Evolutionary conservation across 1,284 basidiomycete genomes (phyloP), one percentile per base, ranked within the genome.

Genomic region (Tilletia caries): DNA sequence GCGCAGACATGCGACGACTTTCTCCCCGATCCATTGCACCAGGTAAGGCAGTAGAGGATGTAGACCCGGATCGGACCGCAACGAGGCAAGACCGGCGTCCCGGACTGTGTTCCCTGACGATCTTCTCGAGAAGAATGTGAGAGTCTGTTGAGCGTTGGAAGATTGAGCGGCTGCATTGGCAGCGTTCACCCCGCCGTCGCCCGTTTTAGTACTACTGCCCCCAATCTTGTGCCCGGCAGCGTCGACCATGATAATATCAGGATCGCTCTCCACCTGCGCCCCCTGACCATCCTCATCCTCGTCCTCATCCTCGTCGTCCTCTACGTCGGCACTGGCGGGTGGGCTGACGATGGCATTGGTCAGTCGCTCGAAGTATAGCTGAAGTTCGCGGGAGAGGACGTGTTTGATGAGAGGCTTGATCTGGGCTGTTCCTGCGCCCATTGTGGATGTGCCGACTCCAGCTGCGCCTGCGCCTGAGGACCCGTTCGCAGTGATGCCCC

Each of bases 31-130:
- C 93, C 95, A 98, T 65, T 93, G 90, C 60, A 97, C 92, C 34
- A 98, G 87, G 83, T 98, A 98, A 0, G 95, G 93, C 23, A 99
- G 85, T n/a, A 99, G 87, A 8, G 93, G 92, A 73, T 95, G 92
- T 67, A 99, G 84, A 20, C 95, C 95, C 2, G 95, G 92, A 78
- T 99, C 95, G 71, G 89, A 88, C 68, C 92, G 86, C 73, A 98
- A 85, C 80, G 92, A 95, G 3, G 92, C 92, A 54, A 98, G 86
- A 2, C 95, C 95, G 1, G 95, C 95, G 0, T 89, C 89, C 46
- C 81, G 77, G 1, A 81, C 81, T 29, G 75, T 73, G 52, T 81
- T 80, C 54, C 79, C 80, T 8, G 74, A 76, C 5, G 76, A 75
- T 25, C 73, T 72, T 62, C 74, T 67, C 0, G 74, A 70, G 41